phyloP scores from a whole-genome alignment of 352 stramenopile species.

The Globisporangium sylvaticum region DNA sequence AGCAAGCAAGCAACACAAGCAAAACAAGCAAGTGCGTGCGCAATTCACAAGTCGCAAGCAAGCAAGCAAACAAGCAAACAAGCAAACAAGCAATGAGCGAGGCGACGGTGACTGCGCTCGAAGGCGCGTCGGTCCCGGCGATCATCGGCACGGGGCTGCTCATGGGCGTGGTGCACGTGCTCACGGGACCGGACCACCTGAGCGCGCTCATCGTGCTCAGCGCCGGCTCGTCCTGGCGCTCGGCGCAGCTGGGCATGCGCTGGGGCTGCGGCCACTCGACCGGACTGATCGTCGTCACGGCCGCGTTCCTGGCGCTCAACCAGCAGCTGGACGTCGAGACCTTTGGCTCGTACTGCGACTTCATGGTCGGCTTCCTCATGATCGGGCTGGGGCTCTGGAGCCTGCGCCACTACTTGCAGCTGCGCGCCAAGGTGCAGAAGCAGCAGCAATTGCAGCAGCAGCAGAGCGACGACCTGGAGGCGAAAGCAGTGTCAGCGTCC shows the following conservation, averaged over 20 bases:
- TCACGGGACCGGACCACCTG: slow-evolving; percentile 80
- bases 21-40: too few species aligned
- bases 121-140: slow-evolving; percentile 29
- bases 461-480: background rate
- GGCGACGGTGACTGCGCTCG: slow-evolving; percentile 21
- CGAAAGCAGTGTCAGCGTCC: background rate
- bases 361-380: slow-evolving; percentile 75
- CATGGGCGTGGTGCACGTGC: slow-evolving; percentile 45
- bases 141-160: slow-evolving; percentile 41
- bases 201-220: slow-evolving; percentile 83
- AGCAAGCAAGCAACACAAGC: background rate
- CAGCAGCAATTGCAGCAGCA: slow-evolving; percentile 11
- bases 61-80: background rate
- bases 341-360: slow-evolving; percentile 61
- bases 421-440: slow-evolving; percentile 29
- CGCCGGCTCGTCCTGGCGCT: slow-evolving; percentile 58
- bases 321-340: slow-evolving; percentile 39
- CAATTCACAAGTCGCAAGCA: too few species aligned
- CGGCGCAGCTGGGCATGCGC: slow-evolving; percentile 77
- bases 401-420: slow-evolving; percentile 42
- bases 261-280: slow-evolving; percentile 88
- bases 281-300: slow-evolving; percentile 70
- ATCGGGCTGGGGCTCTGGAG: slow-evolving; percentile 55
- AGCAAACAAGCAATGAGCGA: slow-evolving; percentile 5
- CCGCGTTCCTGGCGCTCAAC: slow-evolving; percentile 52